These are phyloP conservation scores for Gossypium lobatum DNA, from an alignment of 441 rosid species.

Conservation along the genomic window DNA sequence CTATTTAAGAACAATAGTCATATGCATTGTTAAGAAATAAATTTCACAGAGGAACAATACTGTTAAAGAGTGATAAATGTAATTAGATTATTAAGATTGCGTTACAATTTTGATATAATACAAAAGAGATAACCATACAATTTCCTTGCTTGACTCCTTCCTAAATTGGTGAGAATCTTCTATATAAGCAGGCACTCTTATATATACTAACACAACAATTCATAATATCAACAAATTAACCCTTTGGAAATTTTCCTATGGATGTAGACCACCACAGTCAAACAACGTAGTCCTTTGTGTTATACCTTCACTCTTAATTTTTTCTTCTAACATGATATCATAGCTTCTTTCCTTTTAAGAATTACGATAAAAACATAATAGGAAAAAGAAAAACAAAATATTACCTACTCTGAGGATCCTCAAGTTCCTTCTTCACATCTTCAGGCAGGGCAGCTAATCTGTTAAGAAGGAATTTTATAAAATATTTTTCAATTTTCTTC, in stretches of 20 bases:
- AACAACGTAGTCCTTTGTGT: no score
- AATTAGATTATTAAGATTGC: neutral
- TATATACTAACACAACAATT: no score
- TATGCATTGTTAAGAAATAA: neutral
- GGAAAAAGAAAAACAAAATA: neutral
- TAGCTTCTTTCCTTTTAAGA: neutral
- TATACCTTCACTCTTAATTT: no score
- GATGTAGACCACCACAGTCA: no score
- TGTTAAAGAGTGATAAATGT: neutral
- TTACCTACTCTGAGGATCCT: slow-evolving; percentile 86
- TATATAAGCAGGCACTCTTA: no score
- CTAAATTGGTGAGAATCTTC: neutral
- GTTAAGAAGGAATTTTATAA: slow-evolving; percentile 15
- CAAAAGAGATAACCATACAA: neutral
- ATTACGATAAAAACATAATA: neutral
- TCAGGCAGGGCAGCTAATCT: slow-evolving; percentile 81
- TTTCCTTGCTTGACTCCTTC: neutral
- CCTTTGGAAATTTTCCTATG: no score
- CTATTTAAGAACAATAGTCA: neutral
- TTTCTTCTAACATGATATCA: no score
- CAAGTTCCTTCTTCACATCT: slow-evolving; percentile 76
- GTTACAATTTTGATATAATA: neutral
- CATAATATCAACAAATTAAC: no score
- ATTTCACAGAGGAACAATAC: neutral
- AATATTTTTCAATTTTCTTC: neutral